phyloP scores from a whole-genome alignment of 2,329 filamentous ascomycete species.

The Paracamarosporium sp. region DNA sequence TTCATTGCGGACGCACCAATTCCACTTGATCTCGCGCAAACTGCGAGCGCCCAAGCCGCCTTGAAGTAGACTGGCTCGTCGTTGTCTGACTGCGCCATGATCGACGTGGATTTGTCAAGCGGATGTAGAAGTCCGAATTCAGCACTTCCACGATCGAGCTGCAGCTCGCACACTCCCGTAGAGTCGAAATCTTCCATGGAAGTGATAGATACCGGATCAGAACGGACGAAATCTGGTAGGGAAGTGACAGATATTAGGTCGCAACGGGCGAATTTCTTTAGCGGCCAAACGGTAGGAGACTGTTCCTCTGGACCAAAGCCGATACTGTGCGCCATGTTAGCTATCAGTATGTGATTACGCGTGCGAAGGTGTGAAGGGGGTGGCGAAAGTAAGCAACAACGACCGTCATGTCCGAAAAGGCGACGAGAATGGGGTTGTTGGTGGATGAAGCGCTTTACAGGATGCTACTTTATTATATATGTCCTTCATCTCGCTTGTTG shows the following conservation, averaged over 20 bases:
- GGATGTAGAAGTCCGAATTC: conserved; percentile 25
- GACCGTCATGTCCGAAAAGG: background rate
- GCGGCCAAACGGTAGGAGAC: conserved; percentile 13
- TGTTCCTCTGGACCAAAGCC: background rate
- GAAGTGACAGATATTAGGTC: background rate
- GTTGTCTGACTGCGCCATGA: conserved; percentile 15
- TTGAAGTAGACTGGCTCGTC: conserved; percentile 23
- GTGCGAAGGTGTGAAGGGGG: background rate
- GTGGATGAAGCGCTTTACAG: background rate
- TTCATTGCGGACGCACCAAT: conserved; percentile 15
- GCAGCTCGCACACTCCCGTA: background rate
- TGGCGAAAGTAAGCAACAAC: no score
- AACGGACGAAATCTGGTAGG: conserved; percentile 13
- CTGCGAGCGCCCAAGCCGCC: conserved; percentile 14
- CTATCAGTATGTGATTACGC: background rate
- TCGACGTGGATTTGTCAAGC: background rate
- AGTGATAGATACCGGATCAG: background rate
- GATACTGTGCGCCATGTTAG: background rate
- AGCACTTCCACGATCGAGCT: conserved; percentile 21
- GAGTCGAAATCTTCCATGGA: conserved; percentile 11
- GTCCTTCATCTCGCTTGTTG: background rate
- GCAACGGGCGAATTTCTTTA: conserved; percentile 14
- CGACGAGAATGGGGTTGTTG: background rate
- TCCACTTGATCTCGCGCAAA: conserved; percentile 10
- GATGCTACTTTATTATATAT: background rate